Base-by-base conservation (phyloP, 129 eudicot species). In the Sambucus nigra region DNA sequence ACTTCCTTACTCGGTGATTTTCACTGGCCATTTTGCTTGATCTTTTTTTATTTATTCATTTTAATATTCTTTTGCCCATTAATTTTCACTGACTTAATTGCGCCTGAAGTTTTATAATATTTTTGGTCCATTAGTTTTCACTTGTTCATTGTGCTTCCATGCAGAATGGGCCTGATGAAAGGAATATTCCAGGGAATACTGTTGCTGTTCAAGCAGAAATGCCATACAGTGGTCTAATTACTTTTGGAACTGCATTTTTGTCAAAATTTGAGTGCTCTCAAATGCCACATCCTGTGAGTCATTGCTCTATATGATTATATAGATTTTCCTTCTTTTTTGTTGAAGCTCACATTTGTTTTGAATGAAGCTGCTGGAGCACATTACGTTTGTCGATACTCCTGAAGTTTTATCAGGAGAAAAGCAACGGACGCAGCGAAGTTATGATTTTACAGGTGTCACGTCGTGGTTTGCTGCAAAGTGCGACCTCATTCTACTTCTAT, bases 351-450 rank as follows among this genome's bases (percentile, higher is more conserved):
- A 25, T 10, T 32, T 7, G 8, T 23, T 33, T 59, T 20, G 51
- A 54, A 40, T 42, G 13, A 23, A 89, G 97, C 64, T 89, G 62
- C 67, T 89, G 69, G 93, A 89, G 80, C 97, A 89, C 57, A 77
- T 84, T 16, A 84, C 95, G 0, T 81, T 89, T 58, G 81, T 89
- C 53, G 97, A 89, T 68, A 84, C 95, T 14, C 97, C 97, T 45
- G 97, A 95, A 65, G 95, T 89, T 40, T 53, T 89, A 66, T 89
- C 97, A 1, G 97, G 97, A 33, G 97, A 89, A 76, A 89, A 89
- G 71, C 97, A 89, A 49, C 68, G 97, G 33, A 84, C 97, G 19
- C 86, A 89, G 19, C 60, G 97, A 71, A 89, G 97, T 59, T 89
- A 89, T 38, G 95, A 89, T 76, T 89, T 89, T 51, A 89, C 97